Base-by-base conservation (phyloP, 2,329 filamentous ascomycete species). In the Xylariaceae sp. region DNA sequence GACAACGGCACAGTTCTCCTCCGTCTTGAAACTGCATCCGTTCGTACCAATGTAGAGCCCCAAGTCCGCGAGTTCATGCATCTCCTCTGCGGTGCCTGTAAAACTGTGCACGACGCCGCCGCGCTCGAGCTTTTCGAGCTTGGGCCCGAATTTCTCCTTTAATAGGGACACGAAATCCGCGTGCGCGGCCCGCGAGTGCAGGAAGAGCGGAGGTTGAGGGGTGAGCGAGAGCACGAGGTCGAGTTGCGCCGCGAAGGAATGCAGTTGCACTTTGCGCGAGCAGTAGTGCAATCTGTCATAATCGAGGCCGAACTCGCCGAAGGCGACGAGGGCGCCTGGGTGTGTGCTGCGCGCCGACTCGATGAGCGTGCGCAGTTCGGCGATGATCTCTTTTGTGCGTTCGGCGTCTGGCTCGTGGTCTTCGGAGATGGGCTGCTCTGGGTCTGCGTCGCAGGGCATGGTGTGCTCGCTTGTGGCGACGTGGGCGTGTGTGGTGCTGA, bases 291-390 rank as follows among this genome's bases (percentile, higher is more conserved):
- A 78, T 1, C 94, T 86, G 76, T 99, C 94, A 72, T 97, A 99
- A 76, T 99, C 94, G 3, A 99, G 87, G 1, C 94, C 94, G 63
- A 99, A 91, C 75, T 99, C 94, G 53, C 94, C 94, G 72, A 97
- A 92, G 5, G 94, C 93, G 0, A 90, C 87, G 47, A 89, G 80
- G 0, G 83, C 73, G 61, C 34, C 64, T 30, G 57, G 64, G 81
- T 60, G 58, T 55, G 63, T 48, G 9, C 34, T 51, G 15, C 84
- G 84, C 0, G 85, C 82, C 42, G 84, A 75, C 1, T 81, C 70
- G 3, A 92, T 84, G 2, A 97, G 77, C 5, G 76, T 70, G 50
- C 80, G 80, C n/a, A 97, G 81, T 35, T 83, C 80, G 0, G 75
- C 63, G 18, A 92, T 79, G 70, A 83, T 79, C 48, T 73, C 69